These are phyloP conservation scores for Craspedostauros australis DNA, from an alignment of 108 stramenopile species.

Conservation along the genomic window DNA sequence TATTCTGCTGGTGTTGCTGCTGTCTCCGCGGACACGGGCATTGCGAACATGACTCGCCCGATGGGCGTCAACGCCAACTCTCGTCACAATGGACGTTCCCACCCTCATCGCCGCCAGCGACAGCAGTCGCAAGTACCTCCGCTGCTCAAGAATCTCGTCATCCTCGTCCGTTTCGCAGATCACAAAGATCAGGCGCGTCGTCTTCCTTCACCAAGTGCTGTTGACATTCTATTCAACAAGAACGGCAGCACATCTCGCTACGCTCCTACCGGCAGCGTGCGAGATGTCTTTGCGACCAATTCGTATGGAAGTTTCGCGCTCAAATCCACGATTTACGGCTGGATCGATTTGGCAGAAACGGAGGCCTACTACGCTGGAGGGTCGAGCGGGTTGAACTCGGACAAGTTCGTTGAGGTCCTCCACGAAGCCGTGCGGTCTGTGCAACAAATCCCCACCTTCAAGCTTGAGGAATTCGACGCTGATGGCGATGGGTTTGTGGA, in stretches of 20 bases:
- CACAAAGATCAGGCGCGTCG: conserved; percentile 8
- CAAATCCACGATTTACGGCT: conserved; percentile 13
- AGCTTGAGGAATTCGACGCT: conserved; percentile 21
- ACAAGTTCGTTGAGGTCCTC: conserved; percentile 9
- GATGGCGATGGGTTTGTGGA: conserved; percentile 44
- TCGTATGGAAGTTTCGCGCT: conserved; percentile 14
- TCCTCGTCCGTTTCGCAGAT: conserved; percentile 13
- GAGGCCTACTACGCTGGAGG: conserved; percentile 29
- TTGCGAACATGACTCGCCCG: too few species aligned
- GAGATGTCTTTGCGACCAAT: conserved; percentile 14
- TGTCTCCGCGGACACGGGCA: too few species aligned
- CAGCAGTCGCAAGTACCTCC: too few species aligned
- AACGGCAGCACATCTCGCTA: neutral
- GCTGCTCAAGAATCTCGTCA: conserved; percentile 6
- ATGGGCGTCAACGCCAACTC: too few species aligned
- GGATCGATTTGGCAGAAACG: conserved; percentile 17
- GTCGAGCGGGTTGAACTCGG: conserved; percentile 6
- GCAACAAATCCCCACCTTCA: neutral
- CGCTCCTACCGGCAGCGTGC: conserved; percentile 20
- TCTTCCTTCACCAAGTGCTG: conserved; percentile 8
- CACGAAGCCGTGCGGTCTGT: too few species aligned
- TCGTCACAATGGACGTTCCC: too few species aligned
- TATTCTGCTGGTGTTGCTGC: too few species aligned
- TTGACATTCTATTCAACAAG: conserved; percentile 19
- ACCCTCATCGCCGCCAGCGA: too few species aligned